Percentiles rank a stretch among this genome's conserved stretches.
Evolutionary conservation across 1,284 basidiomycete species (phyloP).

Genomic region (Ceratobasidium sp.): DNA sequence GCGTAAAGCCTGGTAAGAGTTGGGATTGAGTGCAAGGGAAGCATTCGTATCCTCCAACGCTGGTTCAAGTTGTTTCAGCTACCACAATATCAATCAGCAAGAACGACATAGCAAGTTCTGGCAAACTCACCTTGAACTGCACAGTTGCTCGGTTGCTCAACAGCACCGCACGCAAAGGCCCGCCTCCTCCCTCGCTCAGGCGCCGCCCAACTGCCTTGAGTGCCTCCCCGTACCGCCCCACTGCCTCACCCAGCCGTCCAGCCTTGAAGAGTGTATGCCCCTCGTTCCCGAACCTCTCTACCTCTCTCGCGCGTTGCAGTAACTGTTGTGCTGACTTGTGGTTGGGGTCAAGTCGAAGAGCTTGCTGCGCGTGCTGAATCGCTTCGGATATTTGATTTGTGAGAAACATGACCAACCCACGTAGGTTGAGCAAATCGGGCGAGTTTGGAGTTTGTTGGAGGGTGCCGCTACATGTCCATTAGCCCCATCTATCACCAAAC

Average conservation of each 20-base stretch:
- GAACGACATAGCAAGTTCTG: background rate
- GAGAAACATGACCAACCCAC: slow-evolving; percentile 81
- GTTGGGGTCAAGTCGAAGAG: slow-evolving; percentile 81
- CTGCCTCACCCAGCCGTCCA: slow-evolving; percentile 65
- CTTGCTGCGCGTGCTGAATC: slow-evolving; percentile 72
- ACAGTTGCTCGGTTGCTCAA: slow-evolving; percentile 86
- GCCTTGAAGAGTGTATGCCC: slow-evolving; percentile 81
- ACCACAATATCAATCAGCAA: slow-evolving; percentile 40
- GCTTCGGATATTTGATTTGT: slow-evolving; percentile 74
- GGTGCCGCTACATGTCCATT: slow-evolving; percentile 63
- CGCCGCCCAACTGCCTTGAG: slow-evolving; percentile 54
- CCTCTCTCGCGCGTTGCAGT: slow-evolving; percentile 76
- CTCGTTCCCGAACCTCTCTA: slow-evolving; percentile 84
- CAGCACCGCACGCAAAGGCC: slow-evolving; percentile 77
- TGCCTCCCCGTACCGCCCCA: slow-evolving; percentile 71
- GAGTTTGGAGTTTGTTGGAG: slow-evolving; percentile 74
- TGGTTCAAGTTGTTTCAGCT: slow-evolving; percentile 69
- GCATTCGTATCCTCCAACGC: slow-evolving; percentile 74
- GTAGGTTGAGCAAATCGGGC: slow-evolving; percentile 79
- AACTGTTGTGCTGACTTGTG: slow-evolving; percentile 72
- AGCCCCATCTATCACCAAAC: slow-evolving; percentile 41
- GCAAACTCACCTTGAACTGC: slow-evolving; percentile 65
- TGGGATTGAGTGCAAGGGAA: slow-evolving; percentile 67
- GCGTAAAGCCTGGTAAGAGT: slow-evolving; percentile 83
- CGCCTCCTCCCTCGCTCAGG: slow-evolving; percentile 61